These are phyloP conservation scores for Clathrospora elynae DNA, from an alignment of 2,329 filamentous ascomycete genomes.

Conservation along the genomic window DNA sequence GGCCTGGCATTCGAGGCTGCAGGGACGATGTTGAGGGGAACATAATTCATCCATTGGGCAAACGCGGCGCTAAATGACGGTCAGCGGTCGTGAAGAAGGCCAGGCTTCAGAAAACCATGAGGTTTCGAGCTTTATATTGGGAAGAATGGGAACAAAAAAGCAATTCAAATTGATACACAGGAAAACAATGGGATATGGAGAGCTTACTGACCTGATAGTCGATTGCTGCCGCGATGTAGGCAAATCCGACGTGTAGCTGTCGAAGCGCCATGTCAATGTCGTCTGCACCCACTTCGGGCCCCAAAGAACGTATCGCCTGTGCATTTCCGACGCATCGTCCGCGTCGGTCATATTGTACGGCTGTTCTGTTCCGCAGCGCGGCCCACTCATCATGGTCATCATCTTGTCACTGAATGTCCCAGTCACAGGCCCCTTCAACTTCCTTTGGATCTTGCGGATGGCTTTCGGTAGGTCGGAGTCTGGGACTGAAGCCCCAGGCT, in stretches of 20 bases:
- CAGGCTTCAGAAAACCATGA: not conserved
- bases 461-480: conserved; percentile 31
- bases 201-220: conserved; percentile 28
- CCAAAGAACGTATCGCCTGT: conserved; percentile 36
- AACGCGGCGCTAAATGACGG: conserved; percentile 26
- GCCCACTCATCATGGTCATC: conserved; percentile 31
- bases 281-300: conserved; percentile 37
- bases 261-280: conserved; percentile 33
- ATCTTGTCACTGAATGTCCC: conserved; percentile 35
- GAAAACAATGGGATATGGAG: no score
- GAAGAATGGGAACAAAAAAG: no score
- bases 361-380: conserved; percentile 33
- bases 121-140: not conserved
- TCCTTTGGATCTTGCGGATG: conserved; percentile 36
- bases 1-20: conserved; percentile 20
- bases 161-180: no score
- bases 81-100: conserved; percentile 1
- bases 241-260: conserved; percentile 34
- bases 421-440: conserved; percentile 32
- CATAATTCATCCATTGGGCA: conserved; percentile 29
- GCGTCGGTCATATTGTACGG: conserved; percentile 31
- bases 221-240: conserved; percentile 22
- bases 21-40: conserved; percentile 27
- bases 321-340: conserved; percentile 7
- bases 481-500: conserved; percentile 25